Evolutionary conservation across 805 yeast species (phyloP), one percentile per base, ranked within the genome.

Genomic region (Dipodascopsis tothii): DNA sequence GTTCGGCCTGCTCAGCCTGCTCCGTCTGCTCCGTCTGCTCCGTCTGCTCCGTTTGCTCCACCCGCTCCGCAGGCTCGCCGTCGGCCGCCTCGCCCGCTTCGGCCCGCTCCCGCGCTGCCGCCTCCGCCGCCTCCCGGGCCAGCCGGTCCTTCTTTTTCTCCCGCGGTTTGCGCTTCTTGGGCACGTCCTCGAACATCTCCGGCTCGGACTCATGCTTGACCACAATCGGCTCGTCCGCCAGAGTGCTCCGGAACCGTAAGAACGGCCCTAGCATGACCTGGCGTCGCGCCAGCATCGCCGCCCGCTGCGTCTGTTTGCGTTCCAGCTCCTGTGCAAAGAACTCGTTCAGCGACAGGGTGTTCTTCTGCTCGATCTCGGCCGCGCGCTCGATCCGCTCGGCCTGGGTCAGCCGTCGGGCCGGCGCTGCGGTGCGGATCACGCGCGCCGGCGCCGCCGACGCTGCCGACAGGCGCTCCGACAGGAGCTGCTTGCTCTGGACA

Each of bases 311-410:
- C 60, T 81, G 80, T 60, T 85, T 86, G 56, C 85, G 80, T 37
- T 77, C 80, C 34, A 81, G 67, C 60, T 92, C 98, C 58, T 84
- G 90, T 56, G 88, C 94, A 55, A 81, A 77, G 59, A 84, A 92
- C 56, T 74, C 70, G 50, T 82, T 78, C 52, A 92, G 67, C 2
- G 96, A 82, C 21, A 76, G 68, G 2, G 78, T 66, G 61, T 92
- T 92, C 35, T 74, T 72, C 58, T 74, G 72, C 63, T 92, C 98
- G 0, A 96, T 92, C 54, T 80, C 82, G 37, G 79, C 68, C 1
- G 98, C 97, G 60, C 86, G 92, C n/a, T 73, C 80, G 36, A 83
- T 62, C 33, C 81, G 67, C 57, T 83, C 85, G 46, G 77, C 86
- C 54, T 82, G 82, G 0, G 92, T 81, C 57, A 78, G 65, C n/a